Base-by-base conservation (phyloP, 192 early-diverging fungal species). In the Phycomyces blakesleeanus region DNA sequence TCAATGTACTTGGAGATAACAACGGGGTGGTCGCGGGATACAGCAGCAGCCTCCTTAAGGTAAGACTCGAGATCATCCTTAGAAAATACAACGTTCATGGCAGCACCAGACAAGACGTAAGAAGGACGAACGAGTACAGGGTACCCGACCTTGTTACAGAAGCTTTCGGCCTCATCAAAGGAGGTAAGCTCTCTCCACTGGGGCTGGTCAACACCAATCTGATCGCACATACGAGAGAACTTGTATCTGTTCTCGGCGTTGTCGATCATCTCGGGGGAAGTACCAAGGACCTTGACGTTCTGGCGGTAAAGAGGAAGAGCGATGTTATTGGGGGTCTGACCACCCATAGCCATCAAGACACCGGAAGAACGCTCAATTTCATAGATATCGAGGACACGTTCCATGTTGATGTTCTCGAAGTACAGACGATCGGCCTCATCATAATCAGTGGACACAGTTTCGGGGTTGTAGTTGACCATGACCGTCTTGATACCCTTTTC, bases 381-480 rank as follows among this genome's bases (percentile, higher is more conserved):
- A 73, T 99, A 99, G 68, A 98, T 98, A 78, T 98, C 97, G 69
- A 96, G 71, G 39, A 97, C 89, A 61, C 93, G 86, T 77, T 98
- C 97, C 61, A 95, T 79, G 44, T 93, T 93, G 61, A 98, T 83
- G 75, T 89, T 92, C 64, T 96, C 93, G 77, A 98, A 98, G 82
- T 98, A 98, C 25, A 98, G 84, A 53, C 94, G 83, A 75, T 98
- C 97, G 10, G 90, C 91, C 81, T 98, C 97, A 71, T 98, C 97
- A 62, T 93, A 98, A 82, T 98, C 97, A 12, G 97, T 98, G 11
- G 92, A 94, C 26, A 98, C 97, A 6, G 97, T 98, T 74, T 98
- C 97, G 16, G 97, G 97, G 74, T 98, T 98, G 79, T 97, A 98
- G 85, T 98, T 98, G 68, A 98, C 81, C 97, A 98, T 98, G 71